Conservation (phyloP, 768 basidiomycete genomes). For the Dentipellis fragilis region DNA sequence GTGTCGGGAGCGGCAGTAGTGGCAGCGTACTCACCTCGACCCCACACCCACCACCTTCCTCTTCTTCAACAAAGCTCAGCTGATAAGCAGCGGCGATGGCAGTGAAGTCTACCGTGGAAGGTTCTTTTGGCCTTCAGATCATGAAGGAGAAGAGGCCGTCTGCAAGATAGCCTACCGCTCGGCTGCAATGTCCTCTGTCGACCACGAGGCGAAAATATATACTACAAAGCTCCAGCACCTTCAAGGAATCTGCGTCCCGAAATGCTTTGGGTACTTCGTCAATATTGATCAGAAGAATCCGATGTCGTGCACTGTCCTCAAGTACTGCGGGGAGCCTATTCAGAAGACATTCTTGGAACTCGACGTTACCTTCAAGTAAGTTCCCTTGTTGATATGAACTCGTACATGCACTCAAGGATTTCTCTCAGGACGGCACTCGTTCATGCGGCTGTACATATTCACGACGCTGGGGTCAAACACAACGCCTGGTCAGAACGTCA, state of each 20-base stretch:
- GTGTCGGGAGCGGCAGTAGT: too few species aligned
- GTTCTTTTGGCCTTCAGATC: too few species aligned
- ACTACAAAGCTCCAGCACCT: neutral
- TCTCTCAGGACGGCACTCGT: neutral
- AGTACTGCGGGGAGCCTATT: neutral
- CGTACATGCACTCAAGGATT: neutral
- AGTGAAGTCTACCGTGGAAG: too few species aligned
- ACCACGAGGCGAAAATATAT: neutral
- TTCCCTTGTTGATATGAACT: neutral
- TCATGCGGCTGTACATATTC: neutral
- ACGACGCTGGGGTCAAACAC: neutral
- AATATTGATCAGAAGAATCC: too few species aligned
- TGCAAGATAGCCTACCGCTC: neutral
- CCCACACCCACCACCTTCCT: conserved; percentile 74
- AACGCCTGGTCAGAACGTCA: neutral
- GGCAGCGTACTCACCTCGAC: too few species aligned
- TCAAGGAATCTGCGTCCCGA: neutral
- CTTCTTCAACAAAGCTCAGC: too few species aligned
- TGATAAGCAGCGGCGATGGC: too few species aligned
- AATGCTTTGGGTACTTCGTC: neutral
- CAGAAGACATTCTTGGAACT: neutral
- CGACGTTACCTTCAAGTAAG: neutral
- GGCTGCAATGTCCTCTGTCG: neutral
- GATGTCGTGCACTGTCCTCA: neutral
- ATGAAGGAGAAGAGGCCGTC: neutral